Percentiles rank a stretch among this genome's conserved stretches.
Conservation (phyloP, 1,284 basidiomycete genomes). For the Sporisorium scitamineum region DNA sequence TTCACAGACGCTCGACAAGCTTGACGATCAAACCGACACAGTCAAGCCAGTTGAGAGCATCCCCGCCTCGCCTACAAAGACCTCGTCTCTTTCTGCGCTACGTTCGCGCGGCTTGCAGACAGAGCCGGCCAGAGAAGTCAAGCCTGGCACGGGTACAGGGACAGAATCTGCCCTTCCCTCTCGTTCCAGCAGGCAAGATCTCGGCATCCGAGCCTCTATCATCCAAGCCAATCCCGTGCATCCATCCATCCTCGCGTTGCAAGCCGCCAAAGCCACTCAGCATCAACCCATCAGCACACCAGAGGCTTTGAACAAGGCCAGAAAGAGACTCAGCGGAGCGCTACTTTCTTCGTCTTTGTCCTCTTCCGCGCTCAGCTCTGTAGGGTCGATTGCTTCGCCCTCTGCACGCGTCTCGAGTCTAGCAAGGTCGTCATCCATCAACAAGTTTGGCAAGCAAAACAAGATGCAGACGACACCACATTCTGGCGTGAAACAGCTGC, state of each 20-base stretch:
- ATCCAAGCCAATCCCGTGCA: slow-evolving; percentile 39
- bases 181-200: slow-evolving; percentile 12
- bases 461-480: slow-evolving; percentile 10
- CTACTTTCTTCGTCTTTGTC: slow-evolving; percentile 29
- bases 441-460: slow-evolving; percentile 11
- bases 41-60: neutral
- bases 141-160: neutral
- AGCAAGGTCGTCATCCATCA: slow-evolving; percentile 11
- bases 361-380: slow-evolving; percentile 7
- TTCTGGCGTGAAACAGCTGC: neutral
- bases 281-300: slow-evolving; percentile 49
- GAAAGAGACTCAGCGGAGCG: slow-evolving; percentile 33
- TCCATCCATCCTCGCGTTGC: slow-evolving; percentile 33
- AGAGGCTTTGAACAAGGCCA: slow-evolving; percentile 43
- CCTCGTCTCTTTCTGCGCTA: slow-evolving; percentile 19
- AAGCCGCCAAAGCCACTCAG: slow-evolving; percentile 13
- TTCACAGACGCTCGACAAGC: neutral
- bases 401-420: slow-evolving; percentile 13
- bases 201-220: slow-evolving; percentile 41
- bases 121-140: slow-evolving; percentile 4
- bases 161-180: neutral
- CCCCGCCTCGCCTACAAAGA: slow-evolving; percentile 14
- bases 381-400: neutral
- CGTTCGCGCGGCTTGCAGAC: slow-evolving; percentile 21
- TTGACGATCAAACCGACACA: neutral